These are phyloP conservation scores for Volvox carteri DNA, from an alignment of 163 green algal species.

Conservation along the genomic window DNA sequence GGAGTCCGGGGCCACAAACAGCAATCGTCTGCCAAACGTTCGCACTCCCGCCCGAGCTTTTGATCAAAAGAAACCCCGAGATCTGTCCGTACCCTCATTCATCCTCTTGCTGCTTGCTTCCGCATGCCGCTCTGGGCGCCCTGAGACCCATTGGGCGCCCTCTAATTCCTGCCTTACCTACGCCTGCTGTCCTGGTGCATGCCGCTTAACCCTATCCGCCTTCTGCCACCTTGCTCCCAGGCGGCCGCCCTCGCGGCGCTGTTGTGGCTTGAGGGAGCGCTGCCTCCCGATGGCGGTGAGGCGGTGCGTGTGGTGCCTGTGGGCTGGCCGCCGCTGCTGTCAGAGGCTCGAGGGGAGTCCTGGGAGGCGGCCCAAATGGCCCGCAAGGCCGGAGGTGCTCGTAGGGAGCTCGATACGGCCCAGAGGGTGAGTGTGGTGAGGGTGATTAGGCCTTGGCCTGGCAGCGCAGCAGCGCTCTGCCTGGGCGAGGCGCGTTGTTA, in stretches of 20 bases:
- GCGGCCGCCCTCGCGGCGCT: constrained; percentile 33
- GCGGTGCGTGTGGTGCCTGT: constrained; percentile 55
- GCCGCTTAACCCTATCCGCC: too few species aligned
- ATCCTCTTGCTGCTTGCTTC: not conserved
- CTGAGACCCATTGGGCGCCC: too few species aligned
- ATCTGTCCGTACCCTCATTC: too few species aligned
- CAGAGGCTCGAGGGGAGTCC: constrained; percentile 44
- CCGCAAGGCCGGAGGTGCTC: not conserved
- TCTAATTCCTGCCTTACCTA: too few species aligned
- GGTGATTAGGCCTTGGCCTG: too few species aligned
- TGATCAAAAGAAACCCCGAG: too few species aligned
- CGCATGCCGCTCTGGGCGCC: not conserved
- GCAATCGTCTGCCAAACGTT: too few species aligned
- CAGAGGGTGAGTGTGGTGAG: constrained; percentile 16
- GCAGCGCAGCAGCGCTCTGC: too few species aligned
- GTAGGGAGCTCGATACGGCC: constrained; percentile 43
- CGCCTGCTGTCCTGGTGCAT: too few species aligned
- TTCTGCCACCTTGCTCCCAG: not conserved
- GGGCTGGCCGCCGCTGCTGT: constrained; percentile 59
- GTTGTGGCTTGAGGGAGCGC: constrained; percentile 38
- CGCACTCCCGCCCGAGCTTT: too few species aligned
- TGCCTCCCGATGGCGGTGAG: constrained; percentile 42
- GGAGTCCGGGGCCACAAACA: too few species aligned
- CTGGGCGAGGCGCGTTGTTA: too few species aligned
- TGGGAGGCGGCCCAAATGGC: constrained; percentile 44